A percentile compares a stretch with the other conserved stretches of the same genome.
These are phyloP conservation scores for Colletotrichum australisinense DNA, from an alignment of 2,329 filamentous ascomycete genomes.

Conservation along the genomic window DNA sequence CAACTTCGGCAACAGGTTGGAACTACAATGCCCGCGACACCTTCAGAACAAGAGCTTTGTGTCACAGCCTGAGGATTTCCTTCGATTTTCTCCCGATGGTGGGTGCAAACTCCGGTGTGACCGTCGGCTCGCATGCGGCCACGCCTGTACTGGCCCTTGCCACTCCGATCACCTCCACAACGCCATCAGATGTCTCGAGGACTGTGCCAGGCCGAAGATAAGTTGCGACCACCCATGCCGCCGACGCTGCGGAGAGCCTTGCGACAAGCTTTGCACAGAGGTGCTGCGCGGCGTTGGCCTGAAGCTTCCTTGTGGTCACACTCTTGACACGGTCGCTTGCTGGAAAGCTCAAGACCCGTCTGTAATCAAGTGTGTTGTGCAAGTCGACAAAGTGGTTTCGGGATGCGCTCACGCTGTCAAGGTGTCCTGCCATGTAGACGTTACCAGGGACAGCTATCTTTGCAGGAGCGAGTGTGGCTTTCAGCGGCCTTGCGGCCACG, in stretches of 20 bases:
- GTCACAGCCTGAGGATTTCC: slow-evolving; percentile 67
- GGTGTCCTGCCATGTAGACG: slow-evolving; percentile 62
- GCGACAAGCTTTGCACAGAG: slow-evolving; percentile 50
- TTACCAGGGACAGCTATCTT: slow-evolving; percentile 50
- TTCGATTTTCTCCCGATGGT: slow-evolving; percentile 67
- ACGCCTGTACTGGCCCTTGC: slow-evolving; percentile 57
- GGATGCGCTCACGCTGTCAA: slow-evolving; percentile 65
- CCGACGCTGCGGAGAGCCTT: slow-evolving; percentile 55
- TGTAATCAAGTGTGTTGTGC: slow-evolving; percentile 58
- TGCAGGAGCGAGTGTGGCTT: slow-evolving; percentile 62
- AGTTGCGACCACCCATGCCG: slow-evolving; percentile 59
- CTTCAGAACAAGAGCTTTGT: slow-evolving; percentile 61
- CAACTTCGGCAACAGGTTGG: slow-evolving; percentile 62
- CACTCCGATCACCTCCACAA: slow-evolving; percentile 60
- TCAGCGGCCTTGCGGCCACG: slow-evolving; percentile 67
- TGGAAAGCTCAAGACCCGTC: slow-evolving; percentile 56
- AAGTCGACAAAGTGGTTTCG: slow-evolving; percentile 60
- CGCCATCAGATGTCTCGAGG: slow-evolving; percentile 56
- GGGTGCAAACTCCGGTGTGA: slow-evolving; percentile 67
- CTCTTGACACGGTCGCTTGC: slow-evolving; percentile 45
- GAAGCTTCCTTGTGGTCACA: slow-evolving; percentile 56
- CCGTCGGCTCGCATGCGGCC: slow-evolving; percentile 59
- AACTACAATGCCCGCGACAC: slow-evolving; percentile 72
- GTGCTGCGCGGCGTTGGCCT: slow-evolving; percentile 44
- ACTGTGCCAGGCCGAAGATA: slow-evolving; percentile 53